Percentiles rank a stretch among this genome's conserved stretches.
Conservation (phyloP, 2,329 filamentous ascomycete genomes). For the Trichoderma simmonsii region DNA sequence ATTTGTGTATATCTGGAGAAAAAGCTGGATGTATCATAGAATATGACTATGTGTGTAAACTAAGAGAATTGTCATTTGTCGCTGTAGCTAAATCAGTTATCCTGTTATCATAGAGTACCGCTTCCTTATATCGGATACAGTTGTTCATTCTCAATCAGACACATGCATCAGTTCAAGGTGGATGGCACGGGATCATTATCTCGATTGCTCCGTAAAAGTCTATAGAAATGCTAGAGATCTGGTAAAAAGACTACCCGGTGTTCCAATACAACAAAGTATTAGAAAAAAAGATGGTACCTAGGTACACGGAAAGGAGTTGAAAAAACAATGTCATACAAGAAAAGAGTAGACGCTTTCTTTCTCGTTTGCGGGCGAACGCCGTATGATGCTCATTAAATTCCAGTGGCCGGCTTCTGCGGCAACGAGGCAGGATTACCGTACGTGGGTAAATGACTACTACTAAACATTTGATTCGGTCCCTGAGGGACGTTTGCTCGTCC, state of each 20-base stretch:
- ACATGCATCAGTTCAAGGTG: neutral
- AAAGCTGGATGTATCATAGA: neutral
- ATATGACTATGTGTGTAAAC: neutral
- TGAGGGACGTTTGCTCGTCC: constrained; percentile 46
- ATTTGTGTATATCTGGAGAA: neutral
- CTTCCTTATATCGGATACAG: neutral
- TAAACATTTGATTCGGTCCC: constrained; percentile 45
- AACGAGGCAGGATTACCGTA: constrained; percentile 60
- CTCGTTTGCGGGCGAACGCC: constrained; percentile 24
- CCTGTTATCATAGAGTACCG: neutral
- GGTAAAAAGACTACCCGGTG: neutral
- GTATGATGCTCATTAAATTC: constrained; percentile 40
- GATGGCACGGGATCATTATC: neutral
- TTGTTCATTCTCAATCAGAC: neutral
- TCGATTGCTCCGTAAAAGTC: neutral
- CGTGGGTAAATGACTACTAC: constrained; percentile 50
- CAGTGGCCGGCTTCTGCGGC: constrained; percentile 56
- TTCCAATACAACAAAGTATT: neutral
- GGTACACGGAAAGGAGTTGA: neutral
- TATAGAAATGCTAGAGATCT: neutral
- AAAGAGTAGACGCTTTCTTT: constrained; percentile 1
- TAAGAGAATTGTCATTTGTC: neutral
- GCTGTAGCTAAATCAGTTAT: neutral
- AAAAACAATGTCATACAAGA: neutral
- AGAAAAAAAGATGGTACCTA: neutral